Percentiles rank a stretch among this genome's conserved stretches.
These are phyloP conservation scores for Claviceps humidiphila DNA, from an alignment of 2,329 filamentous ascomycete species.

Conservation along the genomic window DNA sequence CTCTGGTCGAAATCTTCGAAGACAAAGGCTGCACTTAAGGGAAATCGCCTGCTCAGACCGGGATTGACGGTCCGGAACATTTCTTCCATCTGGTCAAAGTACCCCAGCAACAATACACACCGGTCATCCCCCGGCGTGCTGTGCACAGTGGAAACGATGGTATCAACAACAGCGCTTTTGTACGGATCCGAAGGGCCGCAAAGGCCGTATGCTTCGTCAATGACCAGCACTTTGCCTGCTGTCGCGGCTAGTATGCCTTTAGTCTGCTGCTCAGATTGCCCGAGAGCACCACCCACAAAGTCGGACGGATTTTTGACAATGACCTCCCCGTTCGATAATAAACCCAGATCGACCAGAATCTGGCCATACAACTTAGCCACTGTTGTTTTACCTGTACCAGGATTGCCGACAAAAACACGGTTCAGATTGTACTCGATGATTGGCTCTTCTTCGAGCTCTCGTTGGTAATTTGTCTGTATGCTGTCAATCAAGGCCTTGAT, in stretches of 20 bases:
- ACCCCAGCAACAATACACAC: conserved; percentile 59
- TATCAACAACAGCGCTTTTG: conserved; percentile 56
- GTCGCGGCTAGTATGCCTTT: conserved; percentile 57
- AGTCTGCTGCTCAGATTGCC: conserved; percentile 56
- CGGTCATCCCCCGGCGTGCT: conserved; percentile 56
- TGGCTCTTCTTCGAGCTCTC: conserved; percentile 50
- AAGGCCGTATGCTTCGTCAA: conserved; percentile 68
- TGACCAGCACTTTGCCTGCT: conserved; percentile 61
- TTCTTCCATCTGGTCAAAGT: conserved; percentile 52
- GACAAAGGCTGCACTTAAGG: conserved; percentile 45
- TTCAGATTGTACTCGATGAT: conserved; percentile 50
- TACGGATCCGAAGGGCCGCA: conserved; percentile 31
- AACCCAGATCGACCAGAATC: conserved; percentile 53
- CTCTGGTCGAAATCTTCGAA: conserved; percentile 55
- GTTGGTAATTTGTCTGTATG: conserved; percentile 48
- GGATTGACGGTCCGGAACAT: conserved; percentile 69
- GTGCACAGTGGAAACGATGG: conserved; percentile 61
- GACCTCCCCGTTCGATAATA: conserved; percentile 58
- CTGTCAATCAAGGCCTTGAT: conserved; percentile 46
- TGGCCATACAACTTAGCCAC: conserved; percentile 60
- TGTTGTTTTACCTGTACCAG: conserved; percentile 65
- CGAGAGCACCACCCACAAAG: conserved; percentile 51
- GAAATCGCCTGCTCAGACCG: conserved; percentile 53
- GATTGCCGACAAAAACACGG: conserved; percentile 55
- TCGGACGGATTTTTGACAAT: conserved; percentile 61